Base-by-base conservation (phyloP, 176 grass and related monocot genomes). In the Juncus inflexus region DNA sequence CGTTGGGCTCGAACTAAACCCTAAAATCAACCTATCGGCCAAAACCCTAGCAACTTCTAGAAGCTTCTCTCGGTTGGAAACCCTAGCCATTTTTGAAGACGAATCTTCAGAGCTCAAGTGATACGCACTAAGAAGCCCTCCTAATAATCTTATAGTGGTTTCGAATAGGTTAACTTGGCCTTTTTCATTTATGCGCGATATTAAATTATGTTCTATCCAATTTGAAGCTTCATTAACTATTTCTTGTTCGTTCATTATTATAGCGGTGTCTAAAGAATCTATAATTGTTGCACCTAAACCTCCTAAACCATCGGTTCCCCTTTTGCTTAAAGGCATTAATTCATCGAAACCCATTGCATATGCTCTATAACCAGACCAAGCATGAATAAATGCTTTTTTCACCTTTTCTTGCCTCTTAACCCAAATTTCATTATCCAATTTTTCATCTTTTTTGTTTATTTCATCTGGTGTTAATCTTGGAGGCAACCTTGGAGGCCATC, bases 91-190 rank as follows among this genome's bases (percentile, higher is more conserved):
- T 63, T 67, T 12, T 51, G 55, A 61, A 35, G 64, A 73, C 69
- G 74, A 69, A 40, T 79, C 80, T 40, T 74, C 69, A 59, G 60
- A 78, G 71, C 85, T 92, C 67, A 97, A 86, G 75, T 97, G 94
- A 78, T 97, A 91, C 14, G 94, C 85, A 73, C 94, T 92, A 59
- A 97, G 94, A 82, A 97, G 94, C n/a, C 94, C 94, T 66, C 94
- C 94, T 76, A 97, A 81, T 38, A 97, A 84, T 77, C 94, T 84
- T 43, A 97, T 97, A 43, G 88, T 97, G 37, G 94, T 97, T 81
- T 97, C 88, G 76, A 97, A 97, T 70, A 97, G 74, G 76, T 97
- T 97, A 62, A 97, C 88, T 75, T 97, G 94, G 51, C 88, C 94
- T 89, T 81, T 92, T 77, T 74, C 75, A 15, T 77, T 85, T 55